phyloP scores from a whole-genome alignment of 1,284 basidiomycete species.

The Vanrija pseudolonga region DNA sequence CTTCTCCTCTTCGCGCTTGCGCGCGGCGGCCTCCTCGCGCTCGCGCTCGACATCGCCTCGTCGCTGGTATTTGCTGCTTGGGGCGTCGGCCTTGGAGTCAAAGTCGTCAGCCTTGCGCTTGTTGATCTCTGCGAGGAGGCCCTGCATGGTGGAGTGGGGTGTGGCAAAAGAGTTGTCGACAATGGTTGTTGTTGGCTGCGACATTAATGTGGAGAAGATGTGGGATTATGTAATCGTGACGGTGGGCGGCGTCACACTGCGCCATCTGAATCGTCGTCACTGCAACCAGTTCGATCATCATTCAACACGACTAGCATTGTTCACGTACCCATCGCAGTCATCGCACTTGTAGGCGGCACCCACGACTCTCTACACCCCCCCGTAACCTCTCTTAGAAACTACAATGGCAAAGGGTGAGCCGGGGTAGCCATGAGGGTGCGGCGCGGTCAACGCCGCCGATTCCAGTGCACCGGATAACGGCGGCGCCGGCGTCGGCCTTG shows the following conservation, averaged over 20 bases:
- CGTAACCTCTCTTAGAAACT: background rate
- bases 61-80: slow-evolving; percentile 74
- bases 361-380: background rate
- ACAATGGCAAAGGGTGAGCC: slow-evolving; percentile 61
- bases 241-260: too few species aligned
- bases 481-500: background rate
- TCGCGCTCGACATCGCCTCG: slow-evolving; percentile 64
- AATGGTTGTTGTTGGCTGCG: background rate
- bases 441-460: too few species aligned
- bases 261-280: too few species aligned
- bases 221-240: background rate
- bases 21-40: slow-evolving; percentile 53
- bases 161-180: background rate
- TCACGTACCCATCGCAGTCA: background rate
- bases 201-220: background rate
- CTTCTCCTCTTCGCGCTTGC: slow-evolving; percentile 44
- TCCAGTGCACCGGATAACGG: too few species aligned
- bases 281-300: too few species aligned
- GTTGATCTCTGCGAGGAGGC: slow-evolving; percentile 65
- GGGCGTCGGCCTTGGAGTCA: slow-evolving; percentile 53
- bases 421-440: too few species aligned
- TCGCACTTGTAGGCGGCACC: background rate
- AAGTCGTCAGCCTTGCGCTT: slow-evolving; percentile 74
- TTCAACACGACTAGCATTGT: background rate
- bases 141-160: slow-evolving; percentile 35